These are phyloP conservation scores for Torulaspora microellipsoides DNA, from an alignment of 805 yeast species.

Conservation along the genomic window DNA sequence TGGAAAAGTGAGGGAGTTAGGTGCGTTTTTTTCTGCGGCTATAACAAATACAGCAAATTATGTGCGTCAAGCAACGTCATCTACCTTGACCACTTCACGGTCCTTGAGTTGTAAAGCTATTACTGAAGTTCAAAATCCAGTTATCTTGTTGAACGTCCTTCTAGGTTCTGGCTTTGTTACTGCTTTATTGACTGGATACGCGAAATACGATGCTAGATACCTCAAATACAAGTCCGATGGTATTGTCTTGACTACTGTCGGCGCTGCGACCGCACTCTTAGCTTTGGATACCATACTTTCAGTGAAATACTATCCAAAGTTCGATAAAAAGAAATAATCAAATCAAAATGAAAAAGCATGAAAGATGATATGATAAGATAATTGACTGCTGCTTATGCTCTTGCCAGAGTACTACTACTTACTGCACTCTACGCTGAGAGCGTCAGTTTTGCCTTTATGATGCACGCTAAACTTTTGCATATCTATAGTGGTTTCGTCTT, in stretches of 20 bases:
- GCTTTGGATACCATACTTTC: conserved; percentile 52
- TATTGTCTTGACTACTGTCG: conserved; percentile 47
- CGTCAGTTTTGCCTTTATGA: too few species aligned
- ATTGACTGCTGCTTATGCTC: too few species aligned
- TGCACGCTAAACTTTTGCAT: too few species aligned
- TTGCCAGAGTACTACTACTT: too few species aligned
- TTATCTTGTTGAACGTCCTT: conserved; percentile 50
- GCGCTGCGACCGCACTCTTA: conserved; percentile 50
- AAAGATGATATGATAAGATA: too few species aligned
- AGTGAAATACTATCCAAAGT: conserved; percentile 50
- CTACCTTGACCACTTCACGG: conserved; percentile 21
- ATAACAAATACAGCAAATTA: conserved; percentile 1
- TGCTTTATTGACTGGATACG: conserved; percentile 46
- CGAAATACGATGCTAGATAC: conserved; percentile 47
- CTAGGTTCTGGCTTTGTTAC: conserved; percentile 45
- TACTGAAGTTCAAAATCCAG: conserved; percentile 56
- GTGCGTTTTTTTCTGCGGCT: conserved; percentile 9
- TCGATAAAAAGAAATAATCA: conserved; percentile 38
- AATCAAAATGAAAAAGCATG: not conserved
- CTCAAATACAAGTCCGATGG: conserved; percentile 41
- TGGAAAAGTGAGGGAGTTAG: conserved; percentile 1
- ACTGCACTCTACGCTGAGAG: too few species aligned
- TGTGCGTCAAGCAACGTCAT: conserved; percentile 1
- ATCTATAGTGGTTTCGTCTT: too few species aligned
- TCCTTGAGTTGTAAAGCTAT: conserved; percentile 8